A percentile compares a stretch with the other conserved stretches of the same genome.
Evolutionary conservation across 257 asterid genomes (phyloP).

Genomic region (Nemophila menziesii): DNA sequence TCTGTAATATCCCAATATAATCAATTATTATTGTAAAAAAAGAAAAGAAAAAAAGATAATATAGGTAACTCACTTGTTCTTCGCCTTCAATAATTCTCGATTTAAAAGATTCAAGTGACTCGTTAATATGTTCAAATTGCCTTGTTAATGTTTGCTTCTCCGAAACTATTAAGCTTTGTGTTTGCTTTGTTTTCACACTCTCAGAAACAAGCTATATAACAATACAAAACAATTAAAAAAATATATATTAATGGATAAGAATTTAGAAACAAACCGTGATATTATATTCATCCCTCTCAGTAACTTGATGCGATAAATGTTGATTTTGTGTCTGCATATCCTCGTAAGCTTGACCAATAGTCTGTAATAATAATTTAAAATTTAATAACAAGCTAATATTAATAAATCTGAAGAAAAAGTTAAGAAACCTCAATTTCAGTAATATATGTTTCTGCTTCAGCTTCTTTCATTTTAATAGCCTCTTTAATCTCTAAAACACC

Average conservation of each 20-base stretch:
- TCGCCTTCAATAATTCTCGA: slow-evolving; percentile 49
- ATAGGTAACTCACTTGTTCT: slow-evolving; percentile 50
- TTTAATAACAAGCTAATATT: not conserved
- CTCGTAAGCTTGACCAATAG: slow-evolving; percentile 97
- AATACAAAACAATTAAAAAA: not conserved
- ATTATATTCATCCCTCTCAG: slow-evolving; percentile 84
- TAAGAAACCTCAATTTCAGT: slow-evolving; percentile 84
- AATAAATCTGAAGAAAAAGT: slow-evolving; percentile 1
- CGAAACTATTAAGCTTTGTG: slow-evolving; percentile 49
- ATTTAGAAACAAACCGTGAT: slow-evolving; percentile 48
- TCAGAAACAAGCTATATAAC: slow-evolving; percentile 66
- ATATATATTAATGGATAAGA: slow-evolving; percentile 1
- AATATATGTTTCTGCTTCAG: slow-evolving; percentile 72
- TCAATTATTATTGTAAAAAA: too few species aligned
- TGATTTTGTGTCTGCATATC: slow-evolving; percentile 98
- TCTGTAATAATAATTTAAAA: too few species aligned
- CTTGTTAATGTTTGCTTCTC: slow-evolving; percentile 52
- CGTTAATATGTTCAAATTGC: slow-evolving; percentile 54
- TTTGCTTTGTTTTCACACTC: slow-evolving; percentile 88
- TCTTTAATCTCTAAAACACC: slow-evolving; percentile 83
- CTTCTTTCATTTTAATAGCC: slow-evolving; percentile 78
- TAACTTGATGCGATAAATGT: slow-evolving; percentile 67
- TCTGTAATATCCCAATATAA: slow-evolving; percentile 37
- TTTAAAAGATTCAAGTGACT: slow-evolving; percentile 54
- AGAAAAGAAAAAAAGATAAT: slow-evolving; percentile 2